Conservation (phyloP, 1,139 yeast species). For the Lodderomyces parapsilosis region DNA sequence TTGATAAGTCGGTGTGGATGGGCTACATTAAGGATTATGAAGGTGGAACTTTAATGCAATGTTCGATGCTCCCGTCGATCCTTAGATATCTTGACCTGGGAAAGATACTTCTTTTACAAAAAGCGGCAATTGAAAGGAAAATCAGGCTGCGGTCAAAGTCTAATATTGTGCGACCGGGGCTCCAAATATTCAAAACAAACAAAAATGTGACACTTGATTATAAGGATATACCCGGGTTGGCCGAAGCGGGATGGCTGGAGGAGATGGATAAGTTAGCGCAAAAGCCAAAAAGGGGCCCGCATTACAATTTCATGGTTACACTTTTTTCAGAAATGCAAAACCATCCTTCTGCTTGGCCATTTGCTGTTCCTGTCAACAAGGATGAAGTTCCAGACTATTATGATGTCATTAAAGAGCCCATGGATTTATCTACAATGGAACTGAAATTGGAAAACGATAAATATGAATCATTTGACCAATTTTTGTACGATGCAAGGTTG, state of each 20-base stretch:
- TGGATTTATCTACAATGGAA: constrained; percentile 97
- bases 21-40: constrained; percentile 98
- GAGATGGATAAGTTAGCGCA: constrained; percentile 98
- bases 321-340: constrained; percentile 83
- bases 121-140: constrained; percentile 86
- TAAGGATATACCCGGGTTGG: constrained; percentile 77
- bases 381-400: constrained; percentile 97
- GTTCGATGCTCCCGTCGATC: constrained; percentile 85
- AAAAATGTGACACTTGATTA: constrained; percentile 50
- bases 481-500: constrained; percentile 81
- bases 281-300: constrained; percentile 92
- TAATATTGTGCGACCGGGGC: constrained; percentile 79
- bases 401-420: constrained; percentile 96
- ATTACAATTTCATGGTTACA: constrained; percentile 90
- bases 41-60: constrained; percentile 98
- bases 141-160: constrained; percentile 77
- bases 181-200: constrained; percentile 64
- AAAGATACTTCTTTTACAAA: constrained; percentile 80
- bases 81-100: constrained; percentile 82
- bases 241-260: constrained; percentile 96
- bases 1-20: constrained; percentile 90
- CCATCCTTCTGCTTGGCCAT: constrained; percentile 99
- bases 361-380: constrained; percentile 85
- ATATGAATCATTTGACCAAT: constrained; percentile 87
- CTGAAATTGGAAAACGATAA: constrained; percentile 87